Conservation (phyloP, 1,284 basidiomycete species). For the Papiliotrema flavescens region DNA sequence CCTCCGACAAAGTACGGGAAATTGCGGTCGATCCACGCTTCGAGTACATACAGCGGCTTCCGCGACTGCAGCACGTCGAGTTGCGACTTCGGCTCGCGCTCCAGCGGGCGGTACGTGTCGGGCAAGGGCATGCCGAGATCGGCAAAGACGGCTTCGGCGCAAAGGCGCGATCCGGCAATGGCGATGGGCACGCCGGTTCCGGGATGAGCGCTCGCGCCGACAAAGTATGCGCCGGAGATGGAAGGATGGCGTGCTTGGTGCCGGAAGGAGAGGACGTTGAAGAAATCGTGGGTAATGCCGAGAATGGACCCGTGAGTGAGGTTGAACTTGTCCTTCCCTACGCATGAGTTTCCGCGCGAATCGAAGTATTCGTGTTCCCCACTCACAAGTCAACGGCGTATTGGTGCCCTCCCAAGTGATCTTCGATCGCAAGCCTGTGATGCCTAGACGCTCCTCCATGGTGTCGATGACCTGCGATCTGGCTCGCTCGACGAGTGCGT, state of each 20-base stretch:
- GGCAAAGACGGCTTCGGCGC: slow-evolving; percentile 29
- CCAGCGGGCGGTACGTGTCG: slow-evolving; percentile 11
- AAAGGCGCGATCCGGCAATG: slow-evolving; percentile 39
- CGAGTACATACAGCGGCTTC: slow-evolving; percentile 11
- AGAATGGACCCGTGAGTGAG: slow-evolving; percentile 44
- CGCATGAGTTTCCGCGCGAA: neutral
- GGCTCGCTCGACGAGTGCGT: slow-evolving; percentile 31
- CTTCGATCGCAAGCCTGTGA: slow-evolving; percentile 31
- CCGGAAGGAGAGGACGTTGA: slow-evolving; percentile 43
- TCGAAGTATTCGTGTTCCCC: neutral
- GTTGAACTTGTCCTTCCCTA: slow-evolving; percentile 47
- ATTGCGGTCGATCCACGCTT: slow-evolving; percentile 5
- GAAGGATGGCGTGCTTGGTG: slow-evolving; percentile 35
- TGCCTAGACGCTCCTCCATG: slow-evolving; percentile 31
- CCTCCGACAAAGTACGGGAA: slow-evolving; percentile 19
- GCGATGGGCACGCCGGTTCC: slow-evolving; percentile 43
- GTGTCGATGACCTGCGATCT: slow-evolving; percentile 36
- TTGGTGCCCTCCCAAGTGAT: slow-evolving; percentile 44
- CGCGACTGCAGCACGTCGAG: slow-evolving; percentile 13
- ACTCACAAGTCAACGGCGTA: slow-evolving; percentile 40
- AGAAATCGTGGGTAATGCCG: slow-evolving; percentile 47
- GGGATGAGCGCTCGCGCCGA: slow-evolving; percentile 43
- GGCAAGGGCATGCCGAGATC: slow-evolving; percentile 25
- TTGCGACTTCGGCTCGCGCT: neutral
- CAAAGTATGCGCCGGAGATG: slow-evolving; percentile 38